Percentiles rank a stretch among this genome's conserved stretches.
Conservation (phyloP, 139 green algal species). For the Auxenochlorella protothecoides region DNA sequence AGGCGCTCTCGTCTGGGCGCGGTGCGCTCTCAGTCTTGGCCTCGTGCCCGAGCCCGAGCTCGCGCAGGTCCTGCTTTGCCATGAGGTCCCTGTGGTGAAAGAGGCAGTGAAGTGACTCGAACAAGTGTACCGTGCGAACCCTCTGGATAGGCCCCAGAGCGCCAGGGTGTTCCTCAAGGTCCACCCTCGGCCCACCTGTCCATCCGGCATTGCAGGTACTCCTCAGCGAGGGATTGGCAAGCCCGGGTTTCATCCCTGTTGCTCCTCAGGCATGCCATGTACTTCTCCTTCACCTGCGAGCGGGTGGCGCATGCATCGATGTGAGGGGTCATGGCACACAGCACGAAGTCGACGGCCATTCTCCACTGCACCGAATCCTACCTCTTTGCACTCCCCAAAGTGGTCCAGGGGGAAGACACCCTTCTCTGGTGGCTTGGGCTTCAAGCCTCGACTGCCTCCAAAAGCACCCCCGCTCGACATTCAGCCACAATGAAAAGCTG, state of each 20-base stretch:
- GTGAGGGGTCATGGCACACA: not conserved
- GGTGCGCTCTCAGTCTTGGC: constrained; percentile 1
- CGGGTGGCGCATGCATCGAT: not conserved
- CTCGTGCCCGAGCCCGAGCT: constrained; percentile 55
- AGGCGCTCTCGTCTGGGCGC: not conserved
- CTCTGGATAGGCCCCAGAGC: too few species aligned
- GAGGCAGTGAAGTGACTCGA: too few species aligned
- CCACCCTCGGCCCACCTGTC: constrained; percentile 38
- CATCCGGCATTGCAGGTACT: constrained; percentile 88
- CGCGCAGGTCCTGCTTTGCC: constrained; percentile 54
- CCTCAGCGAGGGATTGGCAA: constrained; percentile 61
- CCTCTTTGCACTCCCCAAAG: constrained; percentile 85
- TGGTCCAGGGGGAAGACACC: constrained; percentile 94
- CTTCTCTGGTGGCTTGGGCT: constrained; percentile 80
- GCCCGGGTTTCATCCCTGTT: constrained; percentile 38
- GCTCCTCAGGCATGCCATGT: constrained; percentile 68
- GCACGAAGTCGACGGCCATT: not conserved
- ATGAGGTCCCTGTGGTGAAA: constrained; percentile 60
- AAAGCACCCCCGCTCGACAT: constrained; percentile 35
- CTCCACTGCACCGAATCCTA: constrained; percentile 10
- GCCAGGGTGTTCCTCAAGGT: too few species aligned
- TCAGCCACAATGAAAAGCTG: not conserved
- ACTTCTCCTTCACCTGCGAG: constrained; percentile 57
- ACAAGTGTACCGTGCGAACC: too few species aligned
- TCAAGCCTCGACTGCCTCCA: constrained; percentile 47